Percentiles rank a stretch among this genome's conserved stretches.
Evolutionary conservation across 768 basidiomycete species (phyloP).

Genomic region (Mycena haematopus): DNA sequence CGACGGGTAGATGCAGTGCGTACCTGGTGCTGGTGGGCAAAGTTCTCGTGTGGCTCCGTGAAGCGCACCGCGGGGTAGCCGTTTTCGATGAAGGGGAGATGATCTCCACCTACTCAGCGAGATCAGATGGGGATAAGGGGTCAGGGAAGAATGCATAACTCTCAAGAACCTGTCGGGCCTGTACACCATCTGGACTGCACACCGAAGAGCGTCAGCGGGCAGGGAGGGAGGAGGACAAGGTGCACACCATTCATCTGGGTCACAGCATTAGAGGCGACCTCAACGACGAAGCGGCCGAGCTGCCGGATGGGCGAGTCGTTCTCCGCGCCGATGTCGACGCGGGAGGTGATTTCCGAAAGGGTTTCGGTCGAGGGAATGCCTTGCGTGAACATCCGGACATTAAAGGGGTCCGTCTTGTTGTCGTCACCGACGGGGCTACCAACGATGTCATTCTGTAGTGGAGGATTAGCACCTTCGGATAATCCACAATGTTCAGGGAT

Average conservation of each 20-base stretch:
- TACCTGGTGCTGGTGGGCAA: constrained; percentile 60
- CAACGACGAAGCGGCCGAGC: constrained; percentile 57
- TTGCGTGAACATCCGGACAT: constrained; percentile 58
- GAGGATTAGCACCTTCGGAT: background rate
- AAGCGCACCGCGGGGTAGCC: constrained; percentile 63
- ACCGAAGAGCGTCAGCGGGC: background rate
- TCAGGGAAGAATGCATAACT: too few relatives aligned
- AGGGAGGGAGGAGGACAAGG: background rate
- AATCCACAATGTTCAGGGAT: background rate
- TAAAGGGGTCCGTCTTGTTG: constrained; percentile 51
- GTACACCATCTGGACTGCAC: constrained; percentile 55
- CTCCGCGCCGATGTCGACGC: constrained; percentile 55
- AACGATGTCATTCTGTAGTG: constrained; percentile 54
- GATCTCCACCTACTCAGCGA: constrained; percentile 50
- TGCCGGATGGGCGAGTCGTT: constrained; percentile 60
- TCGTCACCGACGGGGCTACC: constrained; percentile 58
- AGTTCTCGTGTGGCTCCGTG: constrained; percentile 63
- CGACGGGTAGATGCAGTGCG: background rate
- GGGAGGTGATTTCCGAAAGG: constrained; percentile 39
- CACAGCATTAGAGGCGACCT: constrained; percentile 54
- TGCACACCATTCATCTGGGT: constrained; percentile 57
- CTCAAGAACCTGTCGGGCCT: constrained; percentile 61
- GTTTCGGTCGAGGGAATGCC: constrained; percentile 56
- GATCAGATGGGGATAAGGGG: too few relatives aligned
- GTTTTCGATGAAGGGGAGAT: constrained; percentile 53